Evolutionary conservation across 202 grass and related monocot genomes (phyloP).

Genomic region (Thinopyrum obtusiflorum): DNA sequence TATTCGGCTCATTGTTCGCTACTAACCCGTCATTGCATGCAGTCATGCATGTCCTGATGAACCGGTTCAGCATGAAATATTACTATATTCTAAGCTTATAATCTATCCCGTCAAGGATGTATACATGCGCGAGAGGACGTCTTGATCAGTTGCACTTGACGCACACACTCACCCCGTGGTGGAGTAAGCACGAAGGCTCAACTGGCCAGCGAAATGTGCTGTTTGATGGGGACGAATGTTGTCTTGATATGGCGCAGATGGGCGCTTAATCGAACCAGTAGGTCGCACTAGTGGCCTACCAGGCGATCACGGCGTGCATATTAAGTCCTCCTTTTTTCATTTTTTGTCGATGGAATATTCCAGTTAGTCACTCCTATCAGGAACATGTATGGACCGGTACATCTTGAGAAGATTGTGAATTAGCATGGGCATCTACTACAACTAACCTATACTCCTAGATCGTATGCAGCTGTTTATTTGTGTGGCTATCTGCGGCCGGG

Average conservation of each 20-base stretch:
- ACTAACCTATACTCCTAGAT: no score
- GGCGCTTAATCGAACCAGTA: slow-evolving; percentile 8
- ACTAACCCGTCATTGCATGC: slow-evolving; percentile 22
- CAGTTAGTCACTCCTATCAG: background rate
- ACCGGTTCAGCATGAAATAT: slow-evolving; percentile 1
- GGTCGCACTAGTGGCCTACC: slow-evolving; percentile 38
- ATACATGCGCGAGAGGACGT: slow-evolving; percentile 23
- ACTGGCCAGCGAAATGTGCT: slow-evolving; percentile 21
- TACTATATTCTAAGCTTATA: background rate
- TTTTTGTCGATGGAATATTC: background rate
- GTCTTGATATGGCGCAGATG: slow-evolving; percentile 30
- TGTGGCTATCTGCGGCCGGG: background rate
- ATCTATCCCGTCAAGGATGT: background rate
- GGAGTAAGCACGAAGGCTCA: slow-evolving; percentile 28
- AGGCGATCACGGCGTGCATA: background rate
- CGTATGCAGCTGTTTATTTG: background rate
- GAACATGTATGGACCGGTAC: background rate
- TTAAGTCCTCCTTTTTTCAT: background rate
- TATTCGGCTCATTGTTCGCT: background rate
- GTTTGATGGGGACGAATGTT: slow-evolving; percentile 37
- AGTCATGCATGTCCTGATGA: background rate
- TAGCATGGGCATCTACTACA: no score
- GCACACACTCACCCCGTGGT: background rate
- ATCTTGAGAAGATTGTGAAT: background rate
- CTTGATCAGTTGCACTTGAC: slow-evolving; percentile 25